Evolutionary conservation across 352 stramenopile genomes (phyloP), one percentile per base, ranked within the genome.

Genomic region (Phytophthora pisi): DNA sequence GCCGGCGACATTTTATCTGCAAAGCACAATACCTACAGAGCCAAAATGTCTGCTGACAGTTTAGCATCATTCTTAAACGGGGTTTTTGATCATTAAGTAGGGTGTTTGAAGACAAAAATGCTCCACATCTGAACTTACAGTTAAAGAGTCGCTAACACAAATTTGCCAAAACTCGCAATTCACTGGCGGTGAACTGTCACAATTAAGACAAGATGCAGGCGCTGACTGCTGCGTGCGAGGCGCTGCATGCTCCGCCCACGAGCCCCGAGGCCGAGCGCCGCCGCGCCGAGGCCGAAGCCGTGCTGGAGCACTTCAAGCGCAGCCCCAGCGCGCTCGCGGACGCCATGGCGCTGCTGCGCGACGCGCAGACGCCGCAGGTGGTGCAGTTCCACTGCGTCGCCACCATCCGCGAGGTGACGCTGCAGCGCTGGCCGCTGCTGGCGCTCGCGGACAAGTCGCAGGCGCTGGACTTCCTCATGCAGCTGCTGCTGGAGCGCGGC

Each of bases 311-410:
- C 60, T 95, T 95, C 69, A 95, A 95, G 73, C 79, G 82, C 55
- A 93, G 84, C n/a, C 84, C 85, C 2, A 70, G 75, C 24, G 86
- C 86, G 46, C 75, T 92, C 2, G 15, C 52, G 1, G 86, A 96
- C 53, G 70, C 88, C 28, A 88, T 91, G 72, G 59, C 60, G 34
- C 64, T 91, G 38, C 72, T 96, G 40, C 63, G 65, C 34, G 46
- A 65, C 31, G 72, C 16, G 24, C 59, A 66, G 4, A 74, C 72
- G 31, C 31, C 81, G 16, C 62, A 81, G 11, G 72, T 94, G 45
- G 86, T 93, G 53, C 84, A 91, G 55, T 96, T 96, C 70, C 84
- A 96, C 63, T 93, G 86, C 51, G 70, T 96, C 16, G 82, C 81
- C 16, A 88, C 86, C 16, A 73, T 96, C 47, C 84, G 85, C 49